phyloP scores from a whole-genome alignment of 1,284 basidiomycete species.

The Pseudozyma hubeiensis region DNA sequence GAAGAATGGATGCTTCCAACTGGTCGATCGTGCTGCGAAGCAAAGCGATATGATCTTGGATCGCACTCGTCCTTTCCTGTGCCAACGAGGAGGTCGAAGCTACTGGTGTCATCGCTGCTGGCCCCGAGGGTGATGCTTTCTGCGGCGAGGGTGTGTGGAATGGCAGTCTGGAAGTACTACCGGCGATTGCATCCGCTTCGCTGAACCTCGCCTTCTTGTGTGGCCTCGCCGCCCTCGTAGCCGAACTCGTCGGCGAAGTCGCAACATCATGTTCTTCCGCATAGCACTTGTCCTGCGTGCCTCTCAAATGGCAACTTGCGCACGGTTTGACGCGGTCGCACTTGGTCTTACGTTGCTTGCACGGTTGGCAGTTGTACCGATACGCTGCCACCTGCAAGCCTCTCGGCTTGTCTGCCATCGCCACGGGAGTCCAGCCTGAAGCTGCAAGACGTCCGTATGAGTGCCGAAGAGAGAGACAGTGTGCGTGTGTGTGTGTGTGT shows the following conservation, averaged over 20 bases:
- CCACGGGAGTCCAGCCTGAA: not conserved
- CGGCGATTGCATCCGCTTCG: not conserved
- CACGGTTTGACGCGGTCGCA: conserved; percentile 49
- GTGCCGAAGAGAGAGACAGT: too few relatives aligned
- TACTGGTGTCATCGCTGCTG: not conserved
- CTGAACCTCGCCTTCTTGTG: conserved; percentile 12
- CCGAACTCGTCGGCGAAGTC: not conserved
- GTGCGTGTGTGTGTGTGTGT: too few relatives aligned
- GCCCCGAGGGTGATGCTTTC: not conserved
- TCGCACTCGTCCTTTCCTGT: not conserved
- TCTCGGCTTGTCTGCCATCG: conserved; percentile 22
- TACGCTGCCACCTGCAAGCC: conserved; percentile 33
- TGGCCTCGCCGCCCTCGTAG: not conserved
- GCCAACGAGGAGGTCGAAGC: not conserved
- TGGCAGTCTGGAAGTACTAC: not conserved
- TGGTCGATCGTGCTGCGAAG: conserved; percentile 18
- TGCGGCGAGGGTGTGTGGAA: not conserved
- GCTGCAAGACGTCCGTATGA: too few relatives aligned
- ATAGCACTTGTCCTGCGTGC: conserved; percentile 34
- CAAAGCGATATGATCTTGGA: conserved; percentile 27
- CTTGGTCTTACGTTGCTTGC: conserved; percentile 52
- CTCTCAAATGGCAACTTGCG: conserved; percentile 32
- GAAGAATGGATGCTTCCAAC: conserved; percentile 17
- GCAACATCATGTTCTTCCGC: conserved; percentile 5
- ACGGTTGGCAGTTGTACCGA: conserved; percentile 44